Conservation (phyloP, 129 eudicot species). For the Smallanthus sonchifolius region DNA sequence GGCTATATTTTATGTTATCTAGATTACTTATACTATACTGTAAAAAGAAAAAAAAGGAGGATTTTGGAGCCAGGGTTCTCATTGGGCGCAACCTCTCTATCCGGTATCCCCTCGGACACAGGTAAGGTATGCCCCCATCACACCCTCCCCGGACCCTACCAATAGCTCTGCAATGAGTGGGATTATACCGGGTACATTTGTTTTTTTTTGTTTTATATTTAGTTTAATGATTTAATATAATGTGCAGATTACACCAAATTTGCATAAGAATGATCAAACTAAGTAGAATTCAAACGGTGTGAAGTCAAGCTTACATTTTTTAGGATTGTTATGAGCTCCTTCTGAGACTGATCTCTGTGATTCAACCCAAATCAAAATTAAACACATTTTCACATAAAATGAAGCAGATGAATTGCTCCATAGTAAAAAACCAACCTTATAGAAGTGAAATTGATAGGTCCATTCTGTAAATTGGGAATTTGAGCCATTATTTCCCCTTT, state of each 20-base stretch:
- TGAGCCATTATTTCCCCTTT: slow-evolving; percentile 61
- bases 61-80: too few relatives aligned
- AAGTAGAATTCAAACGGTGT: slow-evolving; percentile 14
- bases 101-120: too few relatives aligned
- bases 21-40: too few relatives aligned
- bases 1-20: too few relatives aligned
- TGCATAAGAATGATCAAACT: background rate
- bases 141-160: too few relatives aligned
- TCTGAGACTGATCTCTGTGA: slow-evolving; percentile 79
- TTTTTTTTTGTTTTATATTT: background rate
- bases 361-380: background rate
- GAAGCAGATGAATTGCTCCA: background rate
- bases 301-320: slow-evolving; percentile 46
- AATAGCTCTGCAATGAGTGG: too few relatives aligned
- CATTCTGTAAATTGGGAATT: slow-evolving; percentile 79
- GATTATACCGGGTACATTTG: too few relatives aligned
- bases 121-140: too few relatives aligned
- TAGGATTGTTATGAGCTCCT: slow-evolving; percentile 69
- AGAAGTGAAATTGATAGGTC: slow-evolving; percentile 73
- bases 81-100: too few relatives aligned
- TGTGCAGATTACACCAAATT: background rate
- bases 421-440: slow-evolving; percentile 38
- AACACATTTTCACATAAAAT: slow-evolving; percentile 1
- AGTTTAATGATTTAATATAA: background rate
- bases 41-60: too few relatives aligned